Base-by-base conservation (phyloP, 345 rosid species). In the Gynandropsis gynandra region DNA sequence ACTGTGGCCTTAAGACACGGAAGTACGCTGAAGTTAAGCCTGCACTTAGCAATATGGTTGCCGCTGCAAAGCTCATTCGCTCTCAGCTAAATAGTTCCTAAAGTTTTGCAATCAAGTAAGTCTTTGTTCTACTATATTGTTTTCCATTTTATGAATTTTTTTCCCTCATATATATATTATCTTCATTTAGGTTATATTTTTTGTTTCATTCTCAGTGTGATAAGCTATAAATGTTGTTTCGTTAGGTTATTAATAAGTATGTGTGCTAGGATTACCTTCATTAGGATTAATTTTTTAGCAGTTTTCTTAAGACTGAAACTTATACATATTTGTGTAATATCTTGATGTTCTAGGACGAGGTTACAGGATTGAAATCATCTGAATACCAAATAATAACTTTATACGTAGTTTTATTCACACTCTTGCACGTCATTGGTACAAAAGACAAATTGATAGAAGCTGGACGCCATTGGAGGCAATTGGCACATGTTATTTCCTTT, bases 1-100 rank as follows among this genome's bases (percentile, higher is more conserved):
- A 79, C 61, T 79, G 85, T 48, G 81, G 85, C 42, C 75, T 79
- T 50, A 79, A 79, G 72, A 79, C 79, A 3, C 74, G 79, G 47
- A 79, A 79, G 56, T 79, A 79, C 54, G 9, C 68, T 1, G 85
- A 79, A 61, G 85, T 79, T 50, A 74, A 76, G 67, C 73, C 77
- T 1, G 79, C 85, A 16, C 77, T 79, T 50, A 55, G 54, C 39
- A 74, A 76, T 74, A 79, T 76, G 85, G 85, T 79, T 59, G 59
- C 73, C 14, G 79, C 81, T 32, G 75, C 85, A 57, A 79, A 79
- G 68, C 70, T 66, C 47, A 68, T 76, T 63, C 81, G 85, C 57
- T 53, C 75, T 59, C 59, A 76, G 58, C 63, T 70, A 47, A 36
- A 42, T 19, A 64, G 63, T 32, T 39, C 64, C 39, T 56, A 47